A percentile compares a stretch with the other conserved stretches of the same genome.
Evolutionary conservation across 2,329 filamentous ascomycete species (phyloP).

Genomic region (Acrocalymma vagum): DNA sequence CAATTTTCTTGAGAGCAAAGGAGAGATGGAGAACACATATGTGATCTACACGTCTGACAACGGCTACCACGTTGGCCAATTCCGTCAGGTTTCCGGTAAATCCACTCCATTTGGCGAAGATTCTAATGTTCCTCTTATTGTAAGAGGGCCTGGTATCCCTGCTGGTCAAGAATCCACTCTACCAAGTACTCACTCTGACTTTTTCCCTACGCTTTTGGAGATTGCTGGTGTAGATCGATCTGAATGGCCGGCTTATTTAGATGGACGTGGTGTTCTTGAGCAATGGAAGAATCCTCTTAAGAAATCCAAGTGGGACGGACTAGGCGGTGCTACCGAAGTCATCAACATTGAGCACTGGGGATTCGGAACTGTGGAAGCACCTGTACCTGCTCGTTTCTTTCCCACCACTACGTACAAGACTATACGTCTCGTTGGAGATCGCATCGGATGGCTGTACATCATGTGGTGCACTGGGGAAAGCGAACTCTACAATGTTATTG

Average conservation of each 20-base stretch:
- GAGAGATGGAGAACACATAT: constrained; percentile 57
- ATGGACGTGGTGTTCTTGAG: constrained; percentile 20
- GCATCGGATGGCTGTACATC: constrained; percentile 70
- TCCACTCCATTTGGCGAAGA: constrained; percentile 50
- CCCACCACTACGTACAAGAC: constrained; percentile 69
- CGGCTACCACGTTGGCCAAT: constrained; percentile 51
- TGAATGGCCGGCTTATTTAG: constrained; percentile 48
- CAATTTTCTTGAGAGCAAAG: constrained; percentile 49
- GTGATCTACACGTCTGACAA: constrained; percentile 52
- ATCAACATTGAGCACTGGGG: constrained; percentile 53
- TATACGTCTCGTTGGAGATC: constrained; percentile 61
- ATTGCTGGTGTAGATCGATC: constrained; percentile 38
- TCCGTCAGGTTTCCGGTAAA: constrained; percentile 51
- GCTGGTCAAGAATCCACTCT: constrained; percentile 37
- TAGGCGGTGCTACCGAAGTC: no score
- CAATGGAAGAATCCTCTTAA: constrained; percentile 30
- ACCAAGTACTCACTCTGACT: constrained; percentile 50
- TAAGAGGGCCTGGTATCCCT: constrained; percentile 48
- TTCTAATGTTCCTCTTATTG: constrained; percentile 50
- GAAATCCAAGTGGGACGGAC: no score
- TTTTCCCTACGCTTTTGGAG: constrained; percentile 47
- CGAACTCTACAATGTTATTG: constrained; percentile 71
- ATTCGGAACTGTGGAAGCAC: no score
- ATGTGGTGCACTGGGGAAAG: constrained; percentile 75
- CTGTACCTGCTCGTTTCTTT: no score